These are phyloP conservation scores for Vanrija sp. DNA, from an alignment of 1,284 basidiomycete species.

Conservation along the genomic window DNA sequence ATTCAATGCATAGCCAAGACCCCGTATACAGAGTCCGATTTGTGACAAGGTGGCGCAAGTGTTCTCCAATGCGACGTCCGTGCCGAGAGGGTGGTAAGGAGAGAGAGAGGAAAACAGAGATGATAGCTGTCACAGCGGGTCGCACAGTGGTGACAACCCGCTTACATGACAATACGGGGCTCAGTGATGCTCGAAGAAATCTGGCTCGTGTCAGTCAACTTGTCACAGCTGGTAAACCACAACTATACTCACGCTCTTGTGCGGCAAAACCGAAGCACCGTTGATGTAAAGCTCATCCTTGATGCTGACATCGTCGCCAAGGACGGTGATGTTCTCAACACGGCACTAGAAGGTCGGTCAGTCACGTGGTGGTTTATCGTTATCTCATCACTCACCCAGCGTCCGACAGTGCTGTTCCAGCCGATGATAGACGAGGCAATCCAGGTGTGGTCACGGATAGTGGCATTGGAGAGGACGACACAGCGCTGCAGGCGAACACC, in stretches of 20 bases:
- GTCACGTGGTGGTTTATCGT: too few relatives aligned
- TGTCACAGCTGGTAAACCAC: background rate
- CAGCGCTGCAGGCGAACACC: constrained; percentile 55
- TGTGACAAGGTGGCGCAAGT: too few relatives aligned
- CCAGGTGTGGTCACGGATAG: constrained; percentile 55
- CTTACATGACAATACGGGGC: constrained; percentile 51
- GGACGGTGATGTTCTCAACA: constrained; percentile 54
- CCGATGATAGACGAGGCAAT: constrained; percentile 54
- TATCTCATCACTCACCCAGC: constrained; percentile 46
- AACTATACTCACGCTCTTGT: constrained; percentile 51
- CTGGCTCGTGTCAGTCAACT: constrained; percentile 15
- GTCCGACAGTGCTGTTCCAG: constrained; percentile 55
- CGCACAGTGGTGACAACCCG: too few relatives aligned
- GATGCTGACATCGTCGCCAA: constrained; percentile 56
- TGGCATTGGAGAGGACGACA: constrained; percentile 53
- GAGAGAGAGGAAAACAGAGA: background rate
- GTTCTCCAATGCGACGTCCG: too few relatives aligned
- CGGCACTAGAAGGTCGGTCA: constrained; percentile 37
- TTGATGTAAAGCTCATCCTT: constrained; percentile 56
- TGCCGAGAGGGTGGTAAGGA: background rate
- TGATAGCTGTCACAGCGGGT: background rate
- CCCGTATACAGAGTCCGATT: background rate
- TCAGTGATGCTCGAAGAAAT: constrained; percentile 51
- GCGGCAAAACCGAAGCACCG: constrained; percentile 54
- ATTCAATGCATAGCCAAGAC: constrained; percentile 6